Evolutionary conservation across 345 rosid genomes (phyloP), one percentile per base, ranked within the genome.

Genomic region (Erodium maritimum): DNA sequence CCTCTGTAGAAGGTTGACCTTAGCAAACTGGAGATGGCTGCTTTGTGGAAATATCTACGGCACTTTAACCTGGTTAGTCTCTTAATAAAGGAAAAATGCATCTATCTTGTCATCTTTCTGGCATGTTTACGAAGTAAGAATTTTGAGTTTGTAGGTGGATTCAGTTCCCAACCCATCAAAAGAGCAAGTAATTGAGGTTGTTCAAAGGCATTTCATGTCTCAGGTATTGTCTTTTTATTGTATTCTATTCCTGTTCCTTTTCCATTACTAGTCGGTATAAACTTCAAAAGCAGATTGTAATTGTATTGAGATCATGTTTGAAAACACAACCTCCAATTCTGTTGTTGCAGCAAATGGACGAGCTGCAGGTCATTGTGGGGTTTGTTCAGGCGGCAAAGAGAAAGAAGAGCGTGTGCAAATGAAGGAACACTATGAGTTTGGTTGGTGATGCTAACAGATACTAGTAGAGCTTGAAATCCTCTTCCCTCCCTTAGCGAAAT

Each of bases 351-450:
- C 80, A 89, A 79, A 76, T 89, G 93, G 99, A 91, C 52, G 99
- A 89, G 89, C 69, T 86, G 84, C 98, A 88, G 72, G 98, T 91
- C 22, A 86, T 91, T 16, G 75, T 81, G 71, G 98, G 96, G 56
- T 89, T 91, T 52, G 99, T 89, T 70, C 88, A 91, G 59, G 95
- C 95, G 0, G 96, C 94, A 2, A 89, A 81, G 81, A 80, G 84
- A 68, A 70, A 79, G 81, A 91, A 86, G 87, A 83, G 82, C 0
- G 77, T 74, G 52, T 79, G 89, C 88, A 82, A 74, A 64, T 79
- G 76, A 75, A 29, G 8, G 9, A 29, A 11, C 5, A 11, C 37
- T 5, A 29, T 6, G 37, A 29, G 37, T 29, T 29, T 29, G 37
- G 37, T 29, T 29, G 37, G 9, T 11, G 9, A 29, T 29, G 37